These are phyloP conservation scores for Podospora didyma DNA, from an alignment of 495 filamentous ascomycete species.

Conservation along the genomic window DNA sequence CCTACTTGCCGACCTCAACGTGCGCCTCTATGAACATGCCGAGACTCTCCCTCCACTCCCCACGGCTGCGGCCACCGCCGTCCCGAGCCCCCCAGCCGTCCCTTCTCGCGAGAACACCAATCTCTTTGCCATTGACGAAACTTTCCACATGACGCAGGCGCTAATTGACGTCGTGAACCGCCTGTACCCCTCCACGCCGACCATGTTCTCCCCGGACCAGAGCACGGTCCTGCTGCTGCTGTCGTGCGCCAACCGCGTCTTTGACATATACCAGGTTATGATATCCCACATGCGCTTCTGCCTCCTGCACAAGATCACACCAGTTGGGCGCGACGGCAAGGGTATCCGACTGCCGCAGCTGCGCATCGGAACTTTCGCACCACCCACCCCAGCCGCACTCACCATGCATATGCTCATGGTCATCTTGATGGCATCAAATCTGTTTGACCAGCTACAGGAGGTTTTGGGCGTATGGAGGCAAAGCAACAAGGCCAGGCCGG, in stretches of 20 bases:
- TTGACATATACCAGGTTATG: slow-evolving; percentile 4
- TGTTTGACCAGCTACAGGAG: slow-evolving; percentile 12
- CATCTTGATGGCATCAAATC: slow-evolving; percentile 8
- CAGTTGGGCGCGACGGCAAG: not conserved
- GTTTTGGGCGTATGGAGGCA: slow-evolving; percentile 1
- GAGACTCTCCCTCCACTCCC: not conserved
- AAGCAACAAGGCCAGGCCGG: not conserved
- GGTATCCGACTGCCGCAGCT: not conserved
- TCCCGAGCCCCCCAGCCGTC: not conserved
- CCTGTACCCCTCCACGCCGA: not conserved
- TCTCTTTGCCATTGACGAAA: slow-evolving; percentile 7
- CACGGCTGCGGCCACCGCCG: not conserved
- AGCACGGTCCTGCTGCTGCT: slow-evolving; percentile 3
- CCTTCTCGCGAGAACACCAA: not conserved
- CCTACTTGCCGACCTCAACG: slow-evolving; percentile 10
- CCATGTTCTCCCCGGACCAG: not conserved
- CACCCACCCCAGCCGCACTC: not conserved
- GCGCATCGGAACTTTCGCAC: not conserved
- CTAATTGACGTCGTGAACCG: slow-evolving; percentile 5
- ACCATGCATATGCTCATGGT: slow-evolving; percentile 10
- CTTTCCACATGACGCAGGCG: slow-evolving; percentile 3
- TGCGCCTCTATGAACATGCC: slow-evolving; percentile 6
- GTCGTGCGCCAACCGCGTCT: slow-evolving; percentile 7
- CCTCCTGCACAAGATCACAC: not conserved
- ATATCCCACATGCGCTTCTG: slow-evolving; percentile 4